These are phyloP conservation scores for Termitomyces eurrhizus DNA, from an alignment of 768 basidiomycete species.

Conservation along the genomic window DNA sequence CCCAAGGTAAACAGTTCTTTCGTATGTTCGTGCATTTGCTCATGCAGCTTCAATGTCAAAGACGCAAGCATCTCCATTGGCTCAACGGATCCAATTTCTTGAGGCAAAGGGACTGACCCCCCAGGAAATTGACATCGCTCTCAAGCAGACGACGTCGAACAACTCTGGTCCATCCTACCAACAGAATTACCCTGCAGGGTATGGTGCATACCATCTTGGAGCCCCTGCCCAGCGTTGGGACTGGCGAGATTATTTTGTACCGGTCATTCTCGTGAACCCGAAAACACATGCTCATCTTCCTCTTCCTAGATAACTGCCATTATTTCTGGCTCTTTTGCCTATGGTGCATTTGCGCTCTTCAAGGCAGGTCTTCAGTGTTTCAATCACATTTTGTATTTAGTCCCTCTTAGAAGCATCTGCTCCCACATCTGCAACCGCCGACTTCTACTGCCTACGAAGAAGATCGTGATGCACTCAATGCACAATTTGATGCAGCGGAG, in stretches of 20 bases:
- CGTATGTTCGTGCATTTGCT: not conserved
- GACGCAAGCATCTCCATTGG: slow-evolving; percentile 74
- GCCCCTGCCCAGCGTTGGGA: slow-evolving; percentile 60
- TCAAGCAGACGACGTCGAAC: slow-evolving; percentile 54
- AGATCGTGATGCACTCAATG: slow-evolving; percentile 78
- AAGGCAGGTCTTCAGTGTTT: slow-evolving; percentile 41
- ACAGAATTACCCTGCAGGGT: slow-evolving; percentile 36
- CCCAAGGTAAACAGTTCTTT: slow-evolving; percentile 50
- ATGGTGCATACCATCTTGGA: slow-evolving; percentile 37
- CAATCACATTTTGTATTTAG: slow-evolving; percentile 1
- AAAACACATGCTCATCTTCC: slow-evolving; percentile 22
- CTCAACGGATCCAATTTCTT: slow-evolving; percentile 90
- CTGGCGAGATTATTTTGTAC: slow-evolving; percentile 97
- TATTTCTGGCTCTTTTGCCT: slow-evolving; percentile 80
- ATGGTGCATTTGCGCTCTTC: slow-evolving; percentile 77
- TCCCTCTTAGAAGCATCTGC: slow-evolving; percentile 73
- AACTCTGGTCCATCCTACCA: slow-evolving; percentile 16
- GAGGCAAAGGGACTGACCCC: slow-evolving; percentile 87
- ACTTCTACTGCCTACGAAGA: slow-evolving; percentile 84
- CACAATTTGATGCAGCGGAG: slow-evolving; percentile 89
- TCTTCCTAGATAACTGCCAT: slow-evolving; percentile 80
- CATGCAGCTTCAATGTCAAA: slow-evolving; percentile 23
- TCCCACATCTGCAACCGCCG: slow-evolving; percentile 90
- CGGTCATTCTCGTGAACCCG: slow-evolving; percentile 21
- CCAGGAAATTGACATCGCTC: slow-evolving; percentile 81